Evolutionary conservation across 768 basidiomycete genomes (phyloP).

Genomic region (Pulveroboletus sp.): DNA sequence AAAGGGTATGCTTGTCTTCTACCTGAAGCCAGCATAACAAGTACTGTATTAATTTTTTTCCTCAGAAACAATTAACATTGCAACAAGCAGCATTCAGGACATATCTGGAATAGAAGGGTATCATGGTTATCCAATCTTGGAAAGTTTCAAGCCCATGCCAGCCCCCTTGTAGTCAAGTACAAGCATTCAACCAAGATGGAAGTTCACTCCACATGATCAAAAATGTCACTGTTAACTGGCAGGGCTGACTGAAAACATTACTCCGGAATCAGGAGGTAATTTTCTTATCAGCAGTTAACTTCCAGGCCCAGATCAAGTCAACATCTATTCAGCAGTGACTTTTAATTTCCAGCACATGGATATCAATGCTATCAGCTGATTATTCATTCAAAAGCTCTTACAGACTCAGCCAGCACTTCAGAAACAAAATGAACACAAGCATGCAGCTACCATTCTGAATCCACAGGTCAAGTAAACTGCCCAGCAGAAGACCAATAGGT

Average conservation of each 20-base stretch:
- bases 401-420: not conserved
- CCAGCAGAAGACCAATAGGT: not conserved
- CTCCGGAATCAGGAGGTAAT: not conserved
- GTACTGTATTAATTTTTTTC: not conserved
- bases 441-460: too few species aligned
- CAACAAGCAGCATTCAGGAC: not conserved
- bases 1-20: too few species aligned
- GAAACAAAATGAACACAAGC: not conserved
- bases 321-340: not conserved
- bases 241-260: not conserved
- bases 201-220: not conserved
- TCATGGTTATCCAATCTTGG: not conserved
- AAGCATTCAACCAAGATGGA: not conserved
- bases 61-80: too few species aligned
- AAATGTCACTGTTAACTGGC: not conserved
- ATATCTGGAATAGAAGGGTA: not conserved
- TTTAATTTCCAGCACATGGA: not conserved
- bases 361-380: not conserved
- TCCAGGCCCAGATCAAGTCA: not conserved
- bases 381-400: not conserved
- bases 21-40: too few species aligned
- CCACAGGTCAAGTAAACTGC: too few species aligned
- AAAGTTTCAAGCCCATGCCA: not conserved
- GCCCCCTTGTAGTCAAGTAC: not conserved
- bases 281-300: not conserved